Percentiles rank a stretch among this genome's conserved stretches.
Conservation (phyloP, 2,329 filamentous ascomycete species). For the Xylariaceae sp. region DNA sequence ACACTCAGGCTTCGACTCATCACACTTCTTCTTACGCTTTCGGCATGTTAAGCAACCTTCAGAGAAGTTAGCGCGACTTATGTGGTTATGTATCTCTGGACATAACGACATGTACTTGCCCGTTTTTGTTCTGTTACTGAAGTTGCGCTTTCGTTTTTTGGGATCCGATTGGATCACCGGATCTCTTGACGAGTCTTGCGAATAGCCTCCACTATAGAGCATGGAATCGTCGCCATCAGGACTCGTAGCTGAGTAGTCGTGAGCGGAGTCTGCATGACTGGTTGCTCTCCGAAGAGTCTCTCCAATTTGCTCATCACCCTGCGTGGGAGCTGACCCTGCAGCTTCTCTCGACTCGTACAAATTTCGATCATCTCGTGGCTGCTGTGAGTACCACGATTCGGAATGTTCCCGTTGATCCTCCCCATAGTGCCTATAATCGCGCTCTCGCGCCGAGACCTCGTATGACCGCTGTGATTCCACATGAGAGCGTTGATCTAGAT, state of each 20-base stretch:
- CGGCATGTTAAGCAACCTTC: constrained; percentile 81
- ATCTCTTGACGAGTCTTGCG: constrained; percentile 54
- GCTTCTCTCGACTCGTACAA: constrained; percentile 55
- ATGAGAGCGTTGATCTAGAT: constrained; percentile 46
- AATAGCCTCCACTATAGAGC: constrained; percentile 53
- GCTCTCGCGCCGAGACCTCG: constrained; percentile 52
- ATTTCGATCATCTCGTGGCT: constrained; percentile 55
- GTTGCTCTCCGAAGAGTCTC: constrained; percentile 54
- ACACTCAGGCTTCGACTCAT: constrained; percentile 94
- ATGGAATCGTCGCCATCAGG: constrained; percentile 60
- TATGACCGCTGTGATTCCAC: constrained; percentile 52
- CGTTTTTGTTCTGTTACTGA: constrained; percentile 95
- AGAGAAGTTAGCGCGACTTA: constrained; percentile 11
- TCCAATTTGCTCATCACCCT: constrained; percentile 58
- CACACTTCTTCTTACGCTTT: constrained; percentile 95
- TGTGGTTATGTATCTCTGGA: not conserved
- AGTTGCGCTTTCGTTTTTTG: constrained; percentile 79
- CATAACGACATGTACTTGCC: constrained; percentile 30
- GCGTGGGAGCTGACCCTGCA: constrained; percentile 52
- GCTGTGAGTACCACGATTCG: constrained; percentile 58
- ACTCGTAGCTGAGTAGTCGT: constrained; percentile 60
- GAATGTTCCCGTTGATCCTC: constrained; percentile 55
- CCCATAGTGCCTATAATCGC: constrained; percentile 50
- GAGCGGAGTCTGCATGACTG: constrained; percentile 53
- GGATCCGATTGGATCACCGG: constrained; percentile 63